Evolutionary conservation across 2,329 filamentous ascomycete genomes (phyloP).

Genomic region (Magnaporthales sp.): DNA sequence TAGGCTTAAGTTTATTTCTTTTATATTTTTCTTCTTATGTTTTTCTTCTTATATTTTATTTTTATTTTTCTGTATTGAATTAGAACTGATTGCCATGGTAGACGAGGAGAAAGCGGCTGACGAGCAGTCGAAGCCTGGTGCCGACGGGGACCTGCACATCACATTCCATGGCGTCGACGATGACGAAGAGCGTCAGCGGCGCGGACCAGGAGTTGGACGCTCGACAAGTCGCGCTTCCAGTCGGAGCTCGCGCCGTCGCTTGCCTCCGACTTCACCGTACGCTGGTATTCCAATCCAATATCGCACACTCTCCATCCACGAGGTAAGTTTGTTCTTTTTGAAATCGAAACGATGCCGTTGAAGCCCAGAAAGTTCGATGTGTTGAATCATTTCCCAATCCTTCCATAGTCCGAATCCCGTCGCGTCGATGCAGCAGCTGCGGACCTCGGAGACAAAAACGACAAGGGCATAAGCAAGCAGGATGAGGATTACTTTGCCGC

Average conservation of each 20-base stretch:
- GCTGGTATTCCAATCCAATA: not conserved
- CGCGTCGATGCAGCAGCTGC: not conserved
- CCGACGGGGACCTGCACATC: not conserved
- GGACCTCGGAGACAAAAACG: not conserved
- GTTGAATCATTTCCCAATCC: not conserved
- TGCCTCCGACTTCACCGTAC: not conserved
- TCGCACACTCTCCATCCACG: not conserved
- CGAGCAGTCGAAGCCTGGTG: not conserved
- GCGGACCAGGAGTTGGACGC: not conserved
- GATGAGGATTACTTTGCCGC: constrained; percentile 34
- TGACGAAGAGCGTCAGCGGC: not conserved
- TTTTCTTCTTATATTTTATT: too few relatives aligned
- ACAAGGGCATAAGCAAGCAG: constrained; percentile 13
- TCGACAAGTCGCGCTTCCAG: not conserved
- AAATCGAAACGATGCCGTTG: too few relatives aligned
- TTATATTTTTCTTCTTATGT: too few relatives aligned
- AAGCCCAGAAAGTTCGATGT: not conserved
- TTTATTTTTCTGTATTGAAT: too few relatives aligned
- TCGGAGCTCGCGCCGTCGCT: not conserved
- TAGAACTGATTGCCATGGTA: too few relatives aligned
- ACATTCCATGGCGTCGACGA: not conserved
- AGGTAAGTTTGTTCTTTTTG: not conserved
- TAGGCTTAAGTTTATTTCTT: too few relatives aligned
- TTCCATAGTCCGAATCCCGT: not conserved
- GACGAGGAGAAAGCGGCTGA: not conserved